phyloP scores from a whole-genome alignment of 169 alveolate genomes.

The Plasmodium knowlesi region DNA sequence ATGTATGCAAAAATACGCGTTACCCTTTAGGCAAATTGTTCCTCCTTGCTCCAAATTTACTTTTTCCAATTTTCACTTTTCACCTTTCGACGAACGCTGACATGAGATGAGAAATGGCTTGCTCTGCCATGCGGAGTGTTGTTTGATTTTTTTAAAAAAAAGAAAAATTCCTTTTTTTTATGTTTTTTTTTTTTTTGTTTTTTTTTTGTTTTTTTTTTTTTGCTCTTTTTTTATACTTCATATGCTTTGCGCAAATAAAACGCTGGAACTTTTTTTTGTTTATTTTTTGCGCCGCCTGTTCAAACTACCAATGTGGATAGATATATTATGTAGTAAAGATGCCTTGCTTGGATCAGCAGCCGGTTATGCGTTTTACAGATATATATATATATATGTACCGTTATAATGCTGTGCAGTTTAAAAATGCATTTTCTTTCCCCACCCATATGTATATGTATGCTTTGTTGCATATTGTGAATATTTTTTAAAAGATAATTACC shows the following conservation, averaged over 20 bases:
- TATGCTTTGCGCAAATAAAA: background rate
- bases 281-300: background rate
- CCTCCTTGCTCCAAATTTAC: background rate
- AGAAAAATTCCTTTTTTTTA: background rate
- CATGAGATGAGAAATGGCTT: background rate
- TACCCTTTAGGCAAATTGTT: background rate
- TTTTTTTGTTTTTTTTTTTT: background rate
- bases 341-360: background rate
- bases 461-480: background rate
- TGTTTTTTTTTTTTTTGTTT: background rate
- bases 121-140: background rate
- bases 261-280: background rate
- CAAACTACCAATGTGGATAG: background rate
- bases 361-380: background rate
- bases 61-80: background rate
- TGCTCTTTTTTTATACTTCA: background rate
- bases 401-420: background rate
- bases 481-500: too few relatives aligned
- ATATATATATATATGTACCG: background rate
- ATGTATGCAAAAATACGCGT: background rate
- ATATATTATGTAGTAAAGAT: too few relatives aligned
- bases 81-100: background rate
- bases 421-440: background rate
- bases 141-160: background rate
- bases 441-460: background rate